Percentiles rank a stretch among this genome's conserved stretches.
These are phyloP conservation scores for Colletotrichum magnum DNA, from an alignment of 2,329 filamentous ascomycete species.

Conservation along the genomic window DNA sequence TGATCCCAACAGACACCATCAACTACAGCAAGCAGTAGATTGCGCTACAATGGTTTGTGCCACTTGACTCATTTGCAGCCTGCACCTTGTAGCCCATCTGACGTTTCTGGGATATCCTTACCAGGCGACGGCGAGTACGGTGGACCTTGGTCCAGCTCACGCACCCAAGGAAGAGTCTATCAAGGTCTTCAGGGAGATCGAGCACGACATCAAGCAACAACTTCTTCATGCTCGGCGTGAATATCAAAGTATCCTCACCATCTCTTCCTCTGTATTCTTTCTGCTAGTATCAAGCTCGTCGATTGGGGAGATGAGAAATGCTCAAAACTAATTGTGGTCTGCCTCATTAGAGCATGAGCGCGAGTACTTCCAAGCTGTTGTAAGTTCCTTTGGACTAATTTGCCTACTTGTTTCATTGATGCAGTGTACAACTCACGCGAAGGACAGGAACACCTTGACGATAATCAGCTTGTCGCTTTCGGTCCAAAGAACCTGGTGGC, in stretches of 20 bases:
- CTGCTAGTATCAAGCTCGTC: no score
- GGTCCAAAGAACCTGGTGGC: constrained; percentile 55
- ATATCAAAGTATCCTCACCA: constrained; percentile 54
- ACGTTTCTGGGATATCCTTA: background rate
- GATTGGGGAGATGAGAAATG: background rate
- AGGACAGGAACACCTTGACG: constrained; percentile 50
- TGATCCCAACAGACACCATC: no score
- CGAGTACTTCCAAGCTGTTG: constrained; percentile 68
- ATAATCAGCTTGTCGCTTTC: constrained; percentile 55
- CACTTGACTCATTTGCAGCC: background rate
- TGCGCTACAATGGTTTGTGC: background rate
- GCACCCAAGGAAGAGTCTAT: constrained; percentile 65
- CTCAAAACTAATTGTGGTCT: constrained; percentile 18
- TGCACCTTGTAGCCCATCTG: background rate
- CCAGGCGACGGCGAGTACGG: constrained; percentile 68
- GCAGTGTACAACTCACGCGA: constrained; percentile 32
- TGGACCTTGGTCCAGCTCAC: constrained; percentile 63
- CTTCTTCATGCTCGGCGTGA: constrained; percentile 65
- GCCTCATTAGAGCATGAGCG: constrained; percentile 65
- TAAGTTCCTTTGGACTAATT: constrained; percentile 39
- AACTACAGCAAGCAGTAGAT: no score
- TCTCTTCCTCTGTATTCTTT: background rate
- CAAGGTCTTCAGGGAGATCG: constrained; percentile 62
- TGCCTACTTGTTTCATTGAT: no score
- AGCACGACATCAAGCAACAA: constrained; percentile 65